These are phyloP conservation scores for Aspergillus unguis DNA, from an alignment of 2,329 filamentous ascomycete genomes.

Conservation along the genomic window DNA sequence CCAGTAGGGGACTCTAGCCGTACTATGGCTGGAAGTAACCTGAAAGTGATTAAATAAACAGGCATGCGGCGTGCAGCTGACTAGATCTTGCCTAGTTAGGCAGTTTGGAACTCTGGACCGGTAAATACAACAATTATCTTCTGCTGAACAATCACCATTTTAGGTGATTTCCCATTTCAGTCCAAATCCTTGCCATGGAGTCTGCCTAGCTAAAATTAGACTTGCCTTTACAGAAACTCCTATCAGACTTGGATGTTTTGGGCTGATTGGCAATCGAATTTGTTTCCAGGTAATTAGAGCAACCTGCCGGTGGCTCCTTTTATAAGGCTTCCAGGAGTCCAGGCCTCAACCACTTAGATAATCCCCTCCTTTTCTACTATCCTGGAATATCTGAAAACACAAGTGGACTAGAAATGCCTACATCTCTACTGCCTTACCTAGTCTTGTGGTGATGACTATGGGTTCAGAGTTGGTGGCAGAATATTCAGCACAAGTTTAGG, in stretches of 20 bases:
- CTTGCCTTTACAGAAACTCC: neutral
- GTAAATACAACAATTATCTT: neutral
- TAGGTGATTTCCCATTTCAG: neutral
- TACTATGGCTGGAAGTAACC: neutral
- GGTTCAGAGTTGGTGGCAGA: neutral
- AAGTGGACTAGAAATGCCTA: neutral
- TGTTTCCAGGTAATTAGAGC: neutral
- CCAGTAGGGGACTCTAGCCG: neutral
- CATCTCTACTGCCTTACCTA: neutral
- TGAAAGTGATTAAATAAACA: neutral
- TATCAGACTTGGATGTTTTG: neutral
- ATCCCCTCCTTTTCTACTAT: neutral
- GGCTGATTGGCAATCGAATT: neutral
- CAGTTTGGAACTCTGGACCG: neutral
- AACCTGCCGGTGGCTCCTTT: neutral
- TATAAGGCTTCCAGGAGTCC: neutral
- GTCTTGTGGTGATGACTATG: neutral
- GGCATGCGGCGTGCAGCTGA: neutral
- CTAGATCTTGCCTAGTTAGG: constrained; percentile 1
- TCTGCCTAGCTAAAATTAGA: constrained; percentile 1
- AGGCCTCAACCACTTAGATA: neutral
- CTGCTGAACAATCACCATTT: neutral
- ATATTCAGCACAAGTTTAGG: neutral
- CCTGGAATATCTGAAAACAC: neutral
- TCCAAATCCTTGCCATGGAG: neutral